Evolutionary conservation across 2,329 filamentous ascomycete species (phyloP), one percentile per base, ranked within the genome.

Genomic region (Xylariaceae sp.): DNA sequence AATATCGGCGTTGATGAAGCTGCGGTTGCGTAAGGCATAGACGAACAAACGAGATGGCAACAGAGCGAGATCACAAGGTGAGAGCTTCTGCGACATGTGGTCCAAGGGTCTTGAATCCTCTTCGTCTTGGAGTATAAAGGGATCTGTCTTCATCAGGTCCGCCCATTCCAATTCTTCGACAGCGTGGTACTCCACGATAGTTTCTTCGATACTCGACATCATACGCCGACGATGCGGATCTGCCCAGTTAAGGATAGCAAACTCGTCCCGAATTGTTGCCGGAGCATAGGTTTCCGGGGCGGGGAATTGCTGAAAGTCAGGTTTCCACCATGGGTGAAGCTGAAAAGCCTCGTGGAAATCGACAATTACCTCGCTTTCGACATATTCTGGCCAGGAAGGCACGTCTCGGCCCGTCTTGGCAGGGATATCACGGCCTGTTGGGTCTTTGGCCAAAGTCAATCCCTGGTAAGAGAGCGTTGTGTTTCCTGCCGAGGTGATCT

Each of bases 261-360:
- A 57, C 31, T 57, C 53, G 13, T 57, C 55, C 14, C 47, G 50
- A 5, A 45, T 50, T 6, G 53, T 45, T 10, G 47, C 50, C 6
- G 55, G 48, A 22, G 51, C 55, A 49, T 55, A 55, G 16, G 52
- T 43, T 17, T 57, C 55, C 6, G 45, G 47, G 18, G 48, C 55
- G 1, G 55, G 53, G 13, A 57, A 57, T 39, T 57, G 55, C 18
- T 47, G 47, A 39, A 58, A 58, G 40, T 49, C 48, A 2, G 55
- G 55, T 33, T 58, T 58, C 55, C 55, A 58, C 50, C 53, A 58
- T 2, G 55, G 55, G 9, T 56, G 41, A 17, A 58, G 47, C 14
- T 56, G 53, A 36, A 53, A 56, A 6, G 55, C 55, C 50, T 58
- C 55, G 19, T 51, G 53, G 28, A 58, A 58, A 45, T 58, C 55